A percentile compares a stretch with the other conserved stretches of the same genome.
These are phyloP conservation scores for Colletotrichum musicola DNA, from an alignment of 2,329 filamentous ascomycete species.

Conservation along the genomic window DNA sequence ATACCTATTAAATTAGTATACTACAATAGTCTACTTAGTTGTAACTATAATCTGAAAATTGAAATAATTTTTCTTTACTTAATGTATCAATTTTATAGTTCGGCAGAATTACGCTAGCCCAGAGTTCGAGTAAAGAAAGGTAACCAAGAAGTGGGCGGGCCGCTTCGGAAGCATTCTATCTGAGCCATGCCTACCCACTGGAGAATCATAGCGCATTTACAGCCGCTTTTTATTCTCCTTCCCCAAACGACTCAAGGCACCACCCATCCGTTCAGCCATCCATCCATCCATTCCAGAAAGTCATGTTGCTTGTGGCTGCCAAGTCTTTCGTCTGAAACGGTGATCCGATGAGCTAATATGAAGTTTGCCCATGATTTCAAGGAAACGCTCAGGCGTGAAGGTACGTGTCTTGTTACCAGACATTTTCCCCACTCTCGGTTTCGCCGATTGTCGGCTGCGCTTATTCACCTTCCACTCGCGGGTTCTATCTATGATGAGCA, in stretches of 20 bases:
- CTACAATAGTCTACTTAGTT: too few relatives aligned
- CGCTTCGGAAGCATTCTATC: too few relatives aligned
- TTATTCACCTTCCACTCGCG: neutral
- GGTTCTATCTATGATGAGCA: neutral
- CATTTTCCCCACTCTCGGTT: too few relatives aligned
- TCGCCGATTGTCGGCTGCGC: neutral
- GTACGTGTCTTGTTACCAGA: conserved; percentile 46
- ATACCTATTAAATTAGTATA: too few relatives aligned
- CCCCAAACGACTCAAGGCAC: neutral
- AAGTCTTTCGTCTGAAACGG: conserved; percentile 6
- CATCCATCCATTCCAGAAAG: neutral
- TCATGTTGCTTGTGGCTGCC: conserved; percentile 15
- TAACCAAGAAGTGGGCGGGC: too few relatives aligned
- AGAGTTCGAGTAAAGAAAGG: too few relatives aligned
- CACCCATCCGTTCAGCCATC: neutral
- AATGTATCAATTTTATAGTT: too few relatives aligned
- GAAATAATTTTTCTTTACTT: too few relatives aligned
- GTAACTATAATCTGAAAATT: too few relatives aligned
- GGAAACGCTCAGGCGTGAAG: conserved; percentile 74
- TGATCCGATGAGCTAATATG: conserved; percentile 63
- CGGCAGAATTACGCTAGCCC: too few relatives aligned
- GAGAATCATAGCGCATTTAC: neutral
- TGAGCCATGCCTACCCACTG: too few relatives aligned
- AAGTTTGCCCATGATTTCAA: conserved; percentile 89
- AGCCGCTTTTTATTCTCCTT: neutral